Evolutionary conservation across 1,139 yeast genomes (phyloP).

Genomic region (Suhomyces panamericanus): DNA sequence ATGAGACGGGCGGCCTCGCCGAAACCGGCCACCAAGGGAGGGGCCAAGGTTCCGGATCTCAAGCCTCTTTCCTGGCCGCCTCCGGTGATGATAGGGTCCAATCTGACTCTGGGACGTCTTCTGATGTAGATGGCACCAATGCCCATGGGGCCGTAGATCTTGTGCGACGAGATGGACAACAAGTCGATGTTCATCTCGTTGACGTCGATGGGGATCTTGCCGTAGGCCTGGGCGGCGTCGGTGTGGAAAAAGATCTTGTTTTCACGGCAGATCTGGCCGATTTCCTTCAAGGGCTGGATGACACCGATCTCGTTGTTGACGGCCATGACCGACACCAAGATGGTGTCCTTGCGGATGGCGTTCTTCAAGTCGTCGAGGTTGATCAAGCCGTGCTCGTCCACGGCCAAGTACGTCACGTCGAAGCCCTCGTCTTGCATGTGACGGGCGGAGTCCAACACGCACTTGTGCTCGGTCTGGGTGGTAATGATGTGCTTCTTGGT

Average conservation of each 20-base stretch:
- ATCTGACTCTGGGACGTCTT: constrained; percentile 97
- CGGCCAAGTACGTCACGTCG: constrained; percentile 92
- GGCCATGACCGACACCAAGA: constrained; percentile 92
- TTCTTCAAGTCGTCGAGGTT: constrained; percentile 73
- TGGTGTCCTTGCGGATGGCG: constrained; percentile 89
- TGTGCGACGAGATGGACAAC: constrained; percentile 92
- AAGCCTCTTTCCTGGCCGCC: constrained; percentile 99
- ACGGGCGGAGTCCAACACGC: constrained; percentile 94
- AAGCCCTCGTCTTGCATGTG: constrained; percentile 95
- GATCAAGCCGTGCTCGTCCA: constrained; percentile 75
- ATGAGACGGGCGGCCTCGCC: constrained; percentile 96
- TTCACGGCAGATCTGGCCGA: constrained; percentile 82
- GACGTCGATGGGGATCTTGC: constrained; percentile 90
- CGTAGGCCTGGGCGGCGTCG: constrained; percentile 98
- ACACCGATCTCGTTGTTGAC: constrained; percentile 99
- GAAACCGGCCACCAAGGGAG: constrained; percentile 92
- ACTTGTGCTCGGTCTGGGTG: constrained; percentile 95
- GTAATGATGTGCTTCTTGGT: constrained; percentile 94
- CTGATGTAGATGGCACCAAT: constrained; percentile 94
- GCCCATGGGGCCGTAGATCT: constrained; percentile 98
- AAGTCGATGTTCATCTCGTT: constrained; percentile 91
- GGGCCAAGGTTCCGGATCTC: constrained; percentile 95
- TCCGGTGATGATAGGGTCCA: constrained; percentile 92
- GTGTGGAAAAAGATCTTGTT: constrained; percentile 95
- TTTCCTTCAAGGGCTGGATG: constrained; percentile 92